Percentiles rank a stretch among this genome's conserved stretches.
phyloP scores from a whole-genome alignment of 2,329 filamentous ascomycete genomes.

The Sphaerostilbella broomeana region DNA sequence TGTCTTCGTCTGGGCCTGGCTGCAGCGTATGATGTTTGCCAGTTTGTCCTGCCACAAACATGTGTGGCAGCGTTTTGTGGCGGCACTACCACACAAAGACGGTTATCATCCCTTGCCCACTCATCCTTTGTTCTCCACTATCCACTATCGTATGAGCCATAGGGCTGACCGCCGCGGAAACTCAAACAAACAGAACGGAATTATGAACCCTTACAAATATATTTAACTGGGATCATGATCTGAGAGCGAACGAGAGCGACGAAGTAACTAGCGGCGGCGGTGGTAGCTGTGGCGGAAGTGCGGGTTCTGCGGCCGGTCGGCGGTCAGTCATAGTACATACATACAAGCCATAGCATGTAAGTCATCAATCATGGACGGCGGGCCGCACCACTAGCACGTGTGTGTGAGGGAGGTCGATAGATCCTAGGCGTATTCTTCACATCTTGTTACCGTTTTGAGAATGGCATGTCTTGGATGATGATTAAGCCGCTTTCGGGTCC shows the following conservation, averaged over 20 bases:
- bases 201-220: conserved; percentile 99
- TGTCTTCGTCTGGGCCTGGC: no score
- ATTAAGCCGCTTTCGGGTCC: conserved; percentile 5
- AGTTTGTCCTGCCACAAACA: no score
- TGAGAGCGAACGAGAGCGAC: neutral
- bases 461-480: conserved; percentile 3
- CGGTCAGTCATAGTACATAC: conserved; percentile 1
- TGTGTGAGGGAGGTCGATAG: neutral
- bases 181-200: conserved; percentile 65
- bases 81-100: no score
- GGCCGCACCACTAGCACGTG: neutral
- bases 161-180: conserved; percentile 25
- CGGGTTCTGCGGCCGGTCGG: no score
- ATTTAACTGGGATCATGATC: conserved; percentile 40
- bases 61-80: no score
- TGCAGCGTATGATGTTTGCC: no score
- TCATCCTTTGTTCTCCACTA: neutral
- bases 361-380: conserved; percentile 11
- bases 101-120: neutral
- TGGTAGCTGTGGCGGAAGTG: conserved; percentile 4
- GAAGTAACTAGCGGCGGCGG: conserved; percentile 1
- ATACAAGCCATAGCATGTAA: conserved; percentile 4
- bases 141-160: conserved; percentile 4
- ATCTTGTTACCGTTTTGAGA: conserved; percentile 13
- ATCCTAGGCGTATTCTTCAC: conserved; percentile 11